Evolutionary conservation across 2,329 filamentous ascomycete species (phyloP).

Genomic region (Cryphonectria naterciae): DNA sequence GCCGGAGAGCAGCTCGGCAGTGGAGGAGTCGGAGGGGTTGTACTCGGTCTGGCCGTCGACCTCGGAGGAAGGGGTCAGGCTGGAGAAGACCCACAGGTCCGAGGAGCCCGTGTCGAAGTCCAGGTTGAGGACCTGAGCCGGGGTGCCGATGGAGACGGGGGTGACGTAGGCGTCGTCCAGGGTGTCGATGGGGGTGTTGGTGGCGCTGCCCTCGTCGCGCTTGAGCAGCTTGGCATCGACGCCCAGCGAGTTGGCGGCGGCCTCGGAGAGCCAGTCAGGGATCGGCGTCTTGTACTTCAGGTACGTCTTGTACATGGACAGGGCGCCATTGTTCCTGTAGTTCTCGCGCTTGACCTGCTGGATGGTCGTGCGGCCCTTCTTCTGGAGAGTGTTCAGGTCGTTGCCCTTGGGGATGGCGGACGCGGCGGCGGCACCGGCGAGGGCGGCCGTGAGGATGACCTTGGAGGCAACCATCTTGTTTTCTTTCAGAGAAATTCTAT

Average conservation of each 20-base stretch:
- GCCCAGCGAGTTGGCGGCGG: constrained; percentile 29
- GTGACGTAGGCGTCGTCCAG: constrained; percentile 47
- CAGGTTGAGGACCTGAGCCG: constrained; percentile 58
- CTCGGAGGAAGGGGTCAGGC: constrained; percentile 51
- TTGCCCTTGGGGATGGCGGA: constrained; percentile 27
- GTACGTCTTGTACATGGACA: constrained; percentile 31
- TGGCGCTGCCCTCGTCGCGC: constrained; percentile 24
- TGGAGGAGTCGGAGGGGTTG: constrained; percentile 48
- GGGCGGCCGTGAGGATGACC: constrained; percentile 25
- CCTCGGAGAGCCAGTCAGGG: constrained; percentile 25
- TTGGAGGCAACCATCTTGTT: constrained; percentile 29
- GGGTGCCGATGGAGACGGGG: constrained; percentile 62
- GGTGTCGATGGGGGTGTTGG: constrained; percentile 22
- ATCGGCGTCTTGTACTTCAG: constrained; percentile 29
- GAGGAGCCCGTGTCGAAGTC: constrained; percentile 72
- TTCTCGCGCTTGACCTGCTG: constrained; percentile 26
- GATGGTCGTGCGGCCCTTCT: constrained; percentile 27
- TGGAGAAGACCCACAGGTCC: constrained; percentile 72
- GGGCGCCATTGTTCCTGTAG: constrained; percentile 28
- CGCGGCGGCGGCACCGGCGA: constrained; percentile 27
- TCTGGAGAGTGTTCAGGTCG: constrained; percentile 16
- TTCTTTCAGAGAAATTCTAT: neutral
- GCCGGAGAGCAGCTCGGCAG: constrained; percentile 46
- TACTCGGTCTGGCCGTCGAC: constrained; percentile 60
- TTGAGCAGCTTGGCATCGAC: constrained; percentile 18